Percentiles rank a stretch among this genome's conserved stretches.
These are phyloP conservation scores for Kluyveromyces siamensis DNA, from an alignment of 805 yeast genomes.

Conservation along the genomic window DNA sequence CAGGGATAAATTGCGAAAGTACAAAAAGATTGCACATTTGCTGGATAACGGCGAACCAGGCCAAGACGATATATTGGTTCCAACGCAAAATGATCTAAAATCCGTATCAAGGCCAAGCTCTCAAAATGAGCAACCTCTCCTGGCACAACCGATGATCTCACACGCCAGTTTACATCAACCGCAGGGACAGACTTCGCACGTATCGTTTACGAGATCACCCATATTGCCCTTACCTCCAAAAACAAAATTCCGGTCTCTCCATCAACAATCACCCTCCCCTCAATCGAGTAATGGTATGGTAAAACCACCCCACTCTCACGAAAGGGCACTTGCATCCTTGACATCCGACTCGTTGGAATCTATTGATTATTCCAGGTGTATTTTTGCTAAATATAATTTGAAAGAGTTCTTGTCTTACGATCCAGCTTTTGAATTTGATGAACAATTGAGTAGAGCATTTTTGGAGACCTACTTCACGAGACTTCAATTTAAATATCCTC, in stretches of 20 bases:
- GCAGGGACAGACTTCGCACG: neutral
- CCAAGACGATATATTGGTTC: neutral
- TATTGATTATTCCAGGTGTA: conserved; percentile 32
- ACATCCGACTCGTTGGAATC: conserved; percentile 29
- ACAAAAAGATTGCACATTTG: conserved; percentile 32
- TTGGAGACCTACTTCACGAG: conserved; percentile 48
- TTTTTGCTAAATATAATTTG: conserved; percentile 39
- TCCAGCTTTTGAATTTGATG: conserved; percentile 46
- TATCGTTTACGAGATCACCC: conserved; percentile 1
- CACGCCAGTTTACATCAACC: neutral
- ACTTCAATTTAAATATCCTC: conserved; percentile 48
- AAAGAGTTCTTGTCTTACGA: conserved; percentile 38
- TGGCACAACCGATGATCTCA: neutral
- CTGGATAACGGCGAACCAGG: conserved; percentile 8
- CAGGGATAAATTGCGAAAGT: conserved; percentile 27
- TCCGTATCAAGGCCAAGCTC: neutral
- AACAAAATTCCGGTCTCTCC: conserved; percentile 6
- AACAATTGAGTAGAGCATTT: conserved; percentile 39
- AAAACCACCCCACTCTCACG: conserved; percentile 3
- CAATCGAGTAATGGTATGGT: neutral
- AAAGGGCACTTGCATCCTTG: conserved; percentile 11
- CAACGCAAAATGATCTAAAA: neutral
- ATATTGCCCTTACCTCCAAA: conserved; percentile 5
- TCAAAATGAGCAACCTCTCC: neutral
- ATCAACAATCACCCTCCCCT: conserved; percentile 1